Evolutionary conservation across 352 stramenopile genomes (phyloP).

Genomic region (Phytophthora boehmeriae): DNA sequence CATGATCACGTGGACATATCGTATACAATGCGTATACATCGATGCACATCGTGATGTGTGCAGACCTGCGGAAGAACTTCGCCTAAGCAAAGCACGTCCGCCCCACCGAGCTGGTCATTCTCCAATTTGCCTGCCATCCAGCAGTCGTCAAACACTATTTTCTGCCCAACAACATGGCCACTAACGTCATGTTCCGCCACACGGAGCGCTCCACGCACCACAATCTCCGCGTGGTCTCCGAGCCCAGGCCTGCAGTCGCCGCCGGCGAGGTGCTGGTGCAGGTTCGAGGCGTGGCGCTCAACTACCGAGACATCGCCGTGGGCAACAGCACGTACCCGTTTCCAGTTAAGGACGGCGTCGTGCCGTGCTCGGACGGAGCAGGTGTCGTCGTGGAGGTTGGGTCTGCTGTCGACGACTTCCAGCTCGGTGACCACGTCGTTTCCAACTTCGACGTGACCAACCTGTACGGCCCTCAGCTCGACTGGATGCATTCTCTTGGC

Average conservation of each 20-base stretch:
- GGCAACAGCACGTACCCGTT: conserved; percentile 15
- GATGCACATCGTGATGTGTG: no score
- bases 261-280: conserved; percentile 18
- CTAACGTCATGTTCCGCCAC: conserved; percentile 13
- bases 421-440: conserved; percentile 23
- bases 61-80: no score
- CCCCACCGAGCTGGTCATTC: no score
- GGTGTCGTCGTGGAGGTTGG: conserved; percentile 19
- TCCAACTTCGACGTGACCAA: conserved; percentile 26
- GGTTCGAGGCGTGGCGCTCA: conserved; percentile 19
- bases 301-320: conserved; percentile 22
- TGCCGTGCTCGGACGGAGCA: conserved; percentile 23
- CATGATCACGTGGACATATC: no score
- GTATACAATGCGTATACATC: no score
- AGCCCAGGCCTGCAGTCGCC: neutral
- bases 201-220: conserved; percentile 9
- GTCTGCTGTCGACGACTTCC: conserved; percentile 6
- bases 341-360: conserved; percentile 16
- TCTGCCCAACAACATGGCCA: no score
- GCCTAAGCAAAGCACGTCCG: no score
- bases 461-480: conserved; percentile 13
- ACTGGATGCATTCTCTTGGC: conserved; percentile 11
- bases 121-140: no score
- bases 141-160: no score
- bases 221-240: neutral